phyloP scores from a whole-genome alignment of 495 filamentous ascomycete genomes.

The Annulohypoxylon bovei region DNA sequence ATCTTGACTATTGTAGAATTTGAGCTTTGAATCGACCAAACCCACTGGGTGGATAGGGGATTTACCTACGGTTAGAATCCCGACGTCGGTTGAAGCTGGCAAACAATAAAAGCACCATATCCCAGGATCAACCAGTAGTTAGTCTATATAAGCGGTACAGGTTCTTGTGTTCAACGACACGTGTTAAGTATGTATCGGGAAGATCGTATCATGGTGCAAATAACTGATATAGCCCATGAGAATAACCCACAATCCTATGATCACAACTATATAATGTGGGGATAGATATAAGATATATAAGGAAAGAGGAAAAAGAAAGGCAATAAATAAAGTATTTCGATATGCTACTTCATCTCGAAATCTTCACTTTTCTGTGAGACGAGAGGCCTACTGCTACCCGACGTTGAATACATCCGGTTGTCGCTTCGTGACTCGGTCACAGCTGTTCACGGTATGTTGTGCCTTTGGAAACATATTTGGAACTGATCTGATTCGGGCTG shows the following conservation, averaged over 20 bases:
- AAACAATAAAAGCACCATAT: slow-evolving; percentile 19
- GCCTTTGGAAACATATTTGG: not conserved
- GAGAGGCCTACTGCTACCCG: slow-evolving; percentile 14
- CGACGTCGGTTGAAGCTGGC: slow-evolving; percentile 13
- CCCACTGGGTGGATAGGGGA: not conserved
- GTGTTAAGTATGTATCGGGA: slow-evolving; percentile 2
- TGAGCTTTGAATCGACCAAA: not conserved
- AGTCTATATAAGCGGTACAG: no score
- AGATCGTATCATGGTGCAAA: slow-evolving; percentile 13
- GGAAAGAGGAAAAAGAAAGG: not conserved
- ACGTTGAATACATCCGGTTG: slow-evolving; percentile 9
- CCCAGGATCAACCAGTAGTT: not conserved
- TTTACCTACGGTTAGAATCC: not conserved
- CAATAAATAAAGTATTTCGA: not conserved
- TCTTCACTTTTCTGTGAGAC: slow-evolving; percentile 8
- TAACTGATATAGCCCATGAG: slow-evolving; percentile 20
- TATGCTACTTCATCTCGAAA: slow-evolving; percentile 12
- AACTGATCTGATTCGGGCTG: not conserved
- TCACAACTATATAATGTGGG: slow-evolving; percentile 6
- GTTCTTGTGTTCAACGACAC: slow-evolving; percentile 11
- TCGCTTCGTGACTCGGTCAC: not conserved
- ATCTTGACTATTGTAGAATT: slow-evolving; percentile 7
- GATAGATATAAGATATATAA: slow-evolving; percentile 7
- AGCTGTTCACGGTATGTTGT: not conserved
- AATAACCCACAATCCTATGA: slow-evolving; percentile 14